Percentiles rank a stretch among this genome's conserved stretches.
These are phyloP conservation scores for Termitomyces sp. DNA, from an alignment of 768 basidiomycete species.

Conservation along the genomic window DNA sequence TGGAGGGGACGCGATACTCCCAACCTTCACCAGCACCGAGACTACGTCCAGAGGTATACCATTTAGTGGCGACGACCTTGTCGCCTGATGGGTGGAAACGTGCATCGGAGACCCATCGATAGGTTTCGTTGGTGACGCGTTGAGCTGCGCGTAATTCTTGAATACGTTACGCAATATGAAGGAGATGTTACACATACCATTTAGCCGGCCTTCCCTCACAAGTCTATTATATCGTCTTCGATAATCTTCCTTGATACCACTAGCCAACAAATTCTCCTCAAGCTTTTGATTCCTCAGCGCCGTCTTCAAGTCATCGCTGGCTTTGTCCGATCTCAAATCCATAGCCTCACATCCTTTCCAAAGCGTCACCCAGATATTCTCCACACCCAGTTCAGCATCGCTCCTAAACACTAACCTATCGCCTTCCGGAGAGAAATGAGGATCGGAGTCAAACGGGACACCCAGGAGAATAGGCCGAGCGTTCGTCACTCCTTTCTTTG, in stretches of 20 bases:
- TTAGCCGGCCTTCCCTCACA: conserved; percentile 49
- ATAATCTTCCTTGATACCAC: conserved; percentile 46
- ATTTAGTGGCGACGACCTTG: conserved; percentile 69
- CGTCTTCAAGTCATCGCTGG: conserved; percentile 24
- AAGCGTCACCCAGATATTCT: conserved; percentile 68
- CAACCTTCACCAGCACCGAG: conserved; percentile 73
- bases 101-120: conserved; percentile 63
- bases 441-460: conserved; percentile 66
- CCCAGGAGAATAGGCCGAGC: conserved; percentile 61
- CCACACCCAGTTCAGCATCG: conserved; percentile 66
- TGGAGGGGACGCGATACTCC: conserved; percentile 54
- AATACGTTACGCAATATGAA: not conserved
- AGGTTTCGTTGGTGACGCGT: conserved; percentile 70
- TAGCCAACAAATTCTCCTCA: conserved; percentile 43
- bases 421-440: conserved; percentile 67
- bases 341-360: conserved; percentile 66
- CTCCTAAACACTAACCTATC: conserved; percentile 64
- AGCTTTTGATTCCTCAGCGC: conserved; percentile 30
- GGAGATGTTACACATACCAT: conserved; percentile 27
- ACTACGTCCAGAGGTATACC: conserved; percentile 63
- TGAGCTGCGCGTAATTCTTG: conserved; percentile 22
- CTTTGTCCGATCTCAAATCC: conserved; percentile 37
- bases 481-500: conserved; percentile 19
- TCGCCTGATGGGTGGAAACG: conserved; percentile 65
- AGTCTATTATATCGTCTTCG: conserved; percentile 45